These are phyloP conservation scores for Suhomyces maxii DNA, from an alignment of 1,139 yeast genomes.

Conservation along the genomic window DNA sequence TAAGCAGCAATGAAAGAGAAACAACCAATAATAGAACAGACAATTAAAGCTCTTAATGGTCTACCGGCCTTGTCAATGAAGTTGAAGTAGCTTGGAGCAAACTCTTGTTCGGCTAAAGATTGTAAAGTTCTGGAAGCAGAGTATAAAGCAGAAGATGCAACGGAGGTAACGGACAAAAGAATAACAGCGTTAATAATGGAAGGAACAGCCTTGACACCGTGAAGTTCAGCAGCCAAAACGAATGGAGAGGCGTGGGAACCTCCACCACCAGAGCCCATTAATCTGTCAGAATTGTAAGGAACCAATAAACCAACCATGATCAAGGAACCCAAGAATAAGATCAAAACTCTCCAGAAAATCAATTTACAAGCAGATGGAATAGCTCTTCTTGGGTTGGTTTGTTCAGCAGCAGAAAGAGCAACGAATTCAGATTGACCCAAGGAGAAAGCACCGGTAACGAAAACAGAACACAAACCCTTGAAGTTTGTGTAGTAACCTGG, in stretches of 20 bases:
- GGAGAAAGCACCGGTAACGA: conserved; percentile 45
- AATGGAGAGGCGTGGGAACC: conserved; percentile 45
- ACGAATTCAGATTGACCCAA: conserved; percentile 47
- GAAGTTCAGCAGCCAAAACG: conserved; percentile 45
- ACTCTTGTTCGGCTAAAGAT: conserved; percentile 44
- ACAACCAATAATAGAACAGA: conserved; percentile 33
- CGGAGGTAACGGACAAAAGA: conserved; percentile 46
- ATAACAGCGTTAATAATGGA: conserved; percentile 46
- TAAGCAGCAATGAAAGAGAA: conserved; percentile 39
- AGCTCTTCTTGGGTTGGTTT: conserved; percentile 39
- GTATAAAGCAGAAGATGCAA: conserved; percentile 46
- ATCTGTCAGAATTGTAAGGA: conserved; percentile 37
- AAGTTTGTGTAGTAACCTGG: conserved; percentile 29
- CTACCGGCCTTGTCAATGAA: conserved; percentile 46
- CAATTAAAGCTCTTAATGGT: conserved; percentile 41
- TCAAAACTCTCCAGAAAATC: conserved; percentile 38
- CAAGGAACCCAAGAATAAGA: conserved; percentile 44
- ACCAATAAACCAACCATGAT: conserved; percentile 44
- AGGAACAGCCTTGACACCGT: conserved; percentile 41
- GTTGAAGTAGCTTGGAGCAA: conserved; percentile 44
- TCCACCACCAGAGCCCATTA: conserved; percentile 41
- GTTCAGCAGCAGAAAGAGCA: conserved; percentile 44
- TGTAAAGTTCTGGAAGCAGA: conserved; percentile 46
- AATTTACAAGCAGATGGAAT: conserved; percentile 45
- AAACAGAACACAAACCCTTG: conserved; percentile 42